A percentile compares a stretch with the other conserved stretches of the same genome.
These are phyloP conservation scores for Gossypium australe DNA, from an alignment of 345 rosid species.

Conservation along the genomic window DNA sequence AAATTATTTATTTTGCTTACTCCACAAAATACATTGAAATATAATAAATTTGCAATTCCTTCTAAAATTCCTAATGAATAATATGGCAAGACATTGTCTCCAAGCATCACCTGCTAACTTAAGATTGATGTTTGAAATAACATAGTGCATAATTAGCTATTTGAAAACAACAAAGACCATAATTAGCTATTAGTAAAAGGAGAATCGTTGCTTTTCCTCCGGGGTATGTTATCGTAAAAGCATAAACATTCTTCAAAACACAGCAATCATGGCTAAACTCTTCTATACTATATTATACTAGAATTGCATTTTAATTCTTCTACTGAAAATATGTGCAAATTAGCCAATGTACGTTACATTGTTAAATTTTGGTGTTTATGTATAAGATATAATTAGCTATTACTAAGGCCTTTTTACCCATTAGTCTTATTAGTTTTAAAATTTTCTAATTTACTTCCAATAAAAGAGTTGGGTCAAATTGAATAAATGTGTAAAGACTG, in stretches of 20 bases:
- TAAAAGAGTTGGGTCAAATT: no score
- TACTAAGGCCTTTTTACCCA: no score
- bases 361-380: no score
- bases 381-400: no score
- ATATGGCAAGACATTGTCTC: background rate
- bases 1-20: no score
- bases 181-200: background rate
- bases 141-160: background rate
- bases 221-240: slow-evolving; percentile 2
- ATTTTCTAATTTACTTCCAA: no score
- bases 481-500: no score
- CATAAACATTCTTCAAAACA: slow-evolving; percentile 10
- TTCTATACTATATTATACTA: no score
- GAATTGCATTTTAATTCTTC: no score
- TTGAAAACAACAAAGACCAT: background rate
- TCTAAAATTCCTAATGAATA: background rate
- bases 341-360: no score
- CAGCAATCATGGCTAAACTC: background rate
- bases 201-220: background rate
- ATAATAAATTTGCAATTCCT: background rate
- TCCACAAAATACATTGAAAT: background rate
- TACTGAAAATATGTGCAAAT: no score
- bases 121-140: background rate
- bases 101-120: background rate
- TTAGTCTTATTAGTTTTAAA: no score